Evolutionary conservation across 116 monocot genomes (phyloP).

Genomic region (Cymodocea nodosa): DNA sequence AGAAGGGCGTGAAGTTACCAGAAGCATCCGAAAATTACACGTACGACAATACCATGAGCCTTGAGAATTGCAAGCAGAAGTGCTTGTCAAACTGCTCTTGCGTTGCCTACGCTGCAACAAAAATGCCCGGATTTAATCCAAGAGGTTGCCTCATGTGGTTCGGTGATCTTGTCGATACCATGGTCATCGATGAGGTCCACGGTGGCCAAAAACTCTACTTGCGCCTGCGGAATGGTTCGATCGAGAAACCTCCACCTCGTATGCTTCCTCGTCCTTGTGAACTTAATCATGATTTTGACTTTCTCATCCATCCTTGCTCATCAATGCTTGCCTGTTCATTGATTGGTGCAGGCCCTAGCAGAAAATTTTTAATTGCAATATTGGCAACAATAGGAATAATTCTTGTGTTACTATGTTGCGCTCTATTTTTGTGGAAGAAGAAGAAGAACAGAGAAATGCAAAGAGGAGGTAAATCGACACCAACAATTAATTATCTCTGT

Average conservation of each 20-base stretch:
- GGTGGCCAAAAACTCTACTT: background rate
- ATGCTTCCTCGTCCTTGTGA: background rate
- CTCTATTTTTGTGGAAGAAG: background rate
- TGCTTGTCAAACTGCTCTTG: background rate
- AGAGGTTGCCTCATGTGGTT: conserved; percentile 23
- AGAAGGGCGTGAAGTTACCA: background rate
- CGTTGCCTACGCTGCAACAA: background rate
- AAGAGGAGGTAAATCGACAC: background rate
- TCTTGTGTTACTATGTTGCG: background rate
- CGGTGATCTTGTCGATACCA: background rate
- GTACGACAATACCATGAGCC: background rate
- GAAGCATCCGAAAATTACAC: background rate
- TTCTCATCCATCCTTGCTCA: no score
- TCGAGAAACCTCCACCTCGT: no score
- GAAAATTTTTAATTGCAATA: background rate
- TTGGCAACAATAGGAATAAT: background rate
- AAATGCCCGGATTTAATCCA: background rate
- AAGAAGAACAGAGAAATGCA: background rate
- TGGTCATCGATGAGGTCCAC: background rate
- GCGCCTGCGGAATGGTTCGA: background rate
- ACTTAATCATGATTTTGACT: no score
- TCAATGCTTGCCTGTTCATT: no score
- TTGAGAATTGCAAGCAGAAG: background rate
- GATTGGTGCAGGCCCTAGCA: background rate
- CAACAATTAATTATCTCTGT: no score